phyloP scores from a whole-genome alignment of 2,329 filamentous ascomycete species.

The Colletotrichum sp. region DNA sequence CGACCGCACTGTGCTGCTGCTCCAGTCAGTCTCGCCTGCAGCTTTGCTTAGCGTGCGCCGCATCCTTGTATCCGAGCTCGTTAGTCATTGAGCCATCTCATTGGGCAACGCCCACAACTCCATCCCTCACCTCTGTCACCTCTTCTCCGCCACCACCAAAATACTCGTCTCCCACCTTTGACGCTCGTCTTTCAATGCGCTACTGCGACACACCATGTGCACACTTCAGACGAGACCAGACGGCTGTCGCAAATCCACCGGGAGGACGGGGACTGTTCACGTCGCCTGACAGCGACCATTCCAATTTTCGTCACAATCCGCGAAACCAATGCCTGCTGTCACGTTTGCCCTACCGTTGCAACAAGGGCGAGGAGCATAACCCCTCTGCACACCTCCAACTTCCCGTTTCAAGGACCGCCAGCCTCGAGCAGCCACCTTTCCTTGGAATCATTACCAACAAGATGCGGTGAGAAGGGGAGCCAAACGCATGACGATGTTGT shows the following conservation, averaged over 20 bases:
- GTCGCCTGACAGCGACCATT: neutral
- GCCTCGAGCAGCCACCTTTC: neutral
- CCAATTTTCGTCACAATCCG: neutral
- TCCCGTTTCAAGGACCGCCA: neutral
- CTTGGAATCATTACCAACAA: neutral
- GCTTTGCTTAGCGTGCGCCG: constrained; percentile 7
- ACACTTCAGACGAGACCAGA: constrained; percentile 8
- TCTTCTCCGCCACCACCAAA: constrained; percentile 1
- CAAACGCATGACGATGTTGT: constrained; percentile 8
- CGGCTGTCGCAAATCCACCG: neutral
- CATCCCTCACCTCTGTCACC: neutral
- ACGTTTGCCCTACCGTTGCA: neutral
- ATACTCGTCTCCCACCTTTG: neutral
- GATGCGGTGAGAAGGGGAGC: constrained; percentile 10
- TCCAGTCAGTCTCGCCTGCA: neutral
- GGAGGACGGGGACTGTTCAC: neutral
- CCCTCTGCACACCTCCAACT: neutral
- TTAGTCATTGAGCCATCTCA: constrained; percentile 13
- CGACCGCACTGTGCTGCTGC: constrained; percentile 3
- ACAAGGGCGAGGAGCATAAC: neutral
- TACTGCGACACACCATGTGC: constrained; percentile 12
- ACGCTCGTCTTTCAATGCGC: neutral
- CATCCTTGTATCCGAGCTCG: constrained; percentile 14
- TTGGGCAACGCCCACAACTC: neutral
- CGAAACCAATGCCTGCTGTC: neutral